phyloP scores from a whole-genome alignment of 2,329 filamentous ascomycete genomes.

The Pseudogymnoascus pannorum region DNA sequence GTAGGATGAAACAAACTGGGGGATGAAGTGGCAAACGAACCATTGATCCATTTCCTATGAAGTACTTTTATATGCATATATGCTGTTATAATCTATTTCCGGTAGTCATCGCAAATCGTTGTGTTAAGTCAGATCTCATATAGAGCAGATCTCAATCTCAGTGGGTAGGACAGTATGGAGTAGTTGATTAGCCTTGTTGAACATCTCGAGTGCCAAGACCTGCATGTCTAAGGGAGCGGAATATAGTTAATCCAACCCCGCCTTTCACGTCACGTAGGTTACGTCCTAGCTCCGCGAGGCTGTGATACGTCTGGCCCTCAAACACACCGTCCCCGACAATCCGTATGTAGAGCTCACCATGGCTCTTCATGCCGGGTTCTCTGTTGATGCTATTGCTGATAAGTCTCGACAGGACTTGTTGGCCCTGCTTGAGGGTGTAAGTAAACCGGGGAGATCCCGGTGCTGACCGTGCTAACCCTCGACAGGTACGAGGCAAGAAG shows the following conservation, averaged over 20 bases:
- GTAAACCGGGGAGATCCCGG: slow-evolving; percentile 31
- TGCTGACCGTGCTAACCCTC: slow-evolving; percentile 17
- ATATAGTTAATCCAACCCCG: slow-evolving; percentile 2
- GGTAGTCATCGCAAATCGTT: neutral
- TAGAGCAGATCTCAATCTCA: neutral
- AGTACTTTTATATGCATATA: neutral
- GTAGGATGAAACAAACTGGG: neutral
- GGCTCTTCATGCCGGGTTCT: slow-evolving; percentile 65
- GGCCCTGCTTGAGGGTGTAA: slow-evolving; percentile 87
- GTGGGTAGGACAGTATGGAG: slow-evolving; percentile 1
- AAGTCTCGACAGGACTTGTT: slow-evolving; percentile 85
- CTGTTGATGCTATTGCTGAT: slow-evolving; percentile 67
- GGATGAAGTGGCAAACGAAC: slow-evolving; percentile 5
- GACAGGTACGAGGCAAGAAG: slow-evolving; percentile 94
- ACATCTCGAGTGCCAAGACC: neutral
- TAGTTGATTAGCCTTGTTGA: neutral
- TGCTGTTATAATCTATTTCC: neutral
- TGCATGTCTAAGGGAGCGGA: neutral
- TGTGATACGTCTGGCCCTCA: neutral
- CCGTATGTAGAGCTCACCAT: slow-evolving; percentile 48
- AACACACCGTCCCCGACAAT: slow-evolving; percentile 1
- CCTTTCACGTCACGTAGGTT: slow-evolving; percentile 4
- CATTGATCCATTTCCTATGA: neutral
- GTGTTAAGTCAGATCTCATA: slow-evolving; percentile 1
- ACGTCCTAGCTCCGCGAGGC: slow-evolving; percentile 3